Base-by-base conservation (phyloP, 1,139 yeast genomes). In the Hansenula anomala region DNA sequence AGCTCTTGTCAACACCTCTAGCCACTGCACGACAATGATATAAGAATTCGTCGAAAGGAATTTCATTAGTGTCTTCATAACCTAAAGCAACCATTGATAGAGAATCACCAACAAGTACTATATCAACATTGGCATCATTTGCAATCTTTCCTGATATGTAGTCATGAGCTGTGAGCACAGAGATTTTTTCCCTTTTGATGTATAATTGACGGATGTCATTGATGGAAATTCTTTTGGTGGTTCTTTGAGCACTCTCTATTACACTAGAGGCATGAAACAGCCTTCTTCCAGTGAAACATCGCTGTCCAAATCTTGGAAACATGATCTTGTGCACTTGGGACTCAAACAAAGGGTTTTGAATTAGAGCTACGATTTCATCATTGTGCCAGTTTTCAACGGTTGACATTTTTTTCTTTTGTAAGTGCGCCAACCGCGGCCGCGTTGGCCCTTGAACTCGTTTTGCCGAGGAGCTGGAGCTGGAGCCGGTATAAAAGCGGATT, bases 71-170 rank as follows among this genome's bases (percentile, higher is more conserved):
- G 37, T 85, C 82, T 7, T 73, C 72, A 55, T 82, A 82, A 0
- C 98, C 98, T 45, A 88, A 69, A 0, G 95, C 74, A 1, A 87
- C 90, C 96, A 89, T 90, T 1, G 96, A 89, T 30, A 92, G 64
- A 0, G 97, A 90, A 59, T 92, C 98, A 2, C 98, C 98, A 7
- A 92, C 80, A 9, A 92, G 69, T 11, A 81, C 69, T 38, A 82
- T 71, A 51, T 92, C 97, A 2, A 79, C 71, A 1, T 74, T 72
- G 1, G 94, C 80, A 12, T 69, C 59, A 36, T 86, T 89, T 0
- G 89, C 94, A 55, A 85, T 69, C 27, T 69, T 66, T 0, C 81
- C 92, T 0, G 96, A 81, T 24, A 90, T 78, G 55, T 70, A 84
- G 56, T 92, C 98, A 59, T 90, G 89, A 1, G 96, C 95, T 0